Evolutionary conservation across 495 filamentous ascomycete genomes (phyloP), one percentile per base, ranked within the genome.

Genomic region (Hypoxylon rickii): DNA sequence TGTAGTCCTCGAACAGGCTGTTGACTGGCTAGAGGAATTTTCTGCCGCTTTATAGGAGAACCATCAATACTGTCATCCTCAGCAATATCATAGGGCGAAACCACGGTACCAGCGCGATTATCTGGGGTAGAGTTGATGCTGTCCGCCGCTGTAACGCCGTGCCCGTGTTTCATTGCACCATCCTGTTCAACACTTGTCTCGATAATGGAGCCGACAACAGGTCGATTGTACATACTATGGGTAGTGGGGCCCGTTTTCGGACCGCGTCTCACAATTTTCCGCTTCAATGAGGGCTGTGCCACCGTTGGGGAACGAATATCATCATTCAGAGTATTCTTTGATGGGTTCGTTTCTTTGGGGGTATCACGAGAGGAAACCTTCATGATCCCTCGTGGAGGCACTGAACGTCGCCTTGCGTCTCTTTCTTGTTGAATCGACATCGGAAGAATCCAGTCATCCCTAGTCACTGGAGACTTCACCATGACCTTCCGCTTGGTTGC

Each of bases 401-500:
- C 4, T 12, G 46, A 45, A 7, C 59, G 61, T 34, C 74, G 67
- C 40, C 75, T 70, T 5, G 61, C 52, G 11, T 39, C 26, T 44
- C 73, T 73, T 63, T 76, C 75, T 31, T 78, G 65, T 34, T 69
- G 62, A 22, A 76, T 41, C 2, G 74, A 73, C 37, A 67, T 52
- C 0, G 70, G 66, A 8, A 26, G 55, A n/a, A 60, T 58, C 7
- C 24, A 37, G 10, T 37, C 21, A 15, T 70, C 63, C 1, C 63
- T 51, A n/a, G 51, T 55, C 32, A 44, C 61, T 2, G 75, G 75
- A 17, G 70, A 74, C 51, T 66, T 64, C 11, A 78, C 69, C 6
- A 66, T 44, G 2, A 76, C 74, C 32, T 73, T 73, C 33, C 73
- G 66, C 33, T 47, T 54, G 7, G 48, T 51, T 15, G 43, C 42